Conservation (phyloP, 805 yeast species). For the Metschnikowia shivogae region DNA sequence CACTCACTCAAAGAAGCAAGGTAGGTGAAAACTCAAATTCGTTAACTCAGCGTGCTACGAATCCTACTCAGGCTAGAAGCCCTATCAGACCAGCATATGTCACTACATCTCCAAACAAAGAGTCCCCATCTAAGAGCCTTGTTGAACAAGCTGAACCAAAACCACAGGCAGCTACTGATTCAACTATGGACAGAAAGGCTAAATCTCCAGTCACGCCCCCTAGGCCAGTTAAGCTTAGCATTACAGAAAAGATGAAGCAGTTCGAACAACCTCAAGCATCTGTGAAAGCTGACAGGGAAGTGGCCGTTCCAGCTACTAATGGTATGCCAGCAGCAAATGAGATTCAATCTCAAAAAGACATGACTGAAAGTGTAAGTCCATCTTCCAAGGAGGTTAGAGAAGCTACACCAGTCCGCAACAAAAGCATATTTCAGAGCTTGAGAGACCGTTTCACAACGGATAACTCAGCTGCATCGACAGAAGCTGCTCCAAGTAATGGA, state of each 20-base stretch:
- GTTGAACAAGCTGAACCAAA: neutral
- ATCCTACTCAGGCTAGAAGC: neutral
- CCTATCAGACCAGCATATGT: neutral
- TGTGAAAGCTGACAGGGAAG: neutral
- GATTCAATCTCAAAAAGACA: neutral
- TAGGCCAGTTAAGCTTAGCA: conserved; percentile 9
- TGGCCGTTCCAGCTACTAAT: neutral
- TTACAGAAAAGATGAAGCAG: conserved; percentile 35
- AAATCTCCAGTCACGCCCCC: neutral
- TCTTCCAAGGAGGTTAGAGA: conserved; percentile 5
- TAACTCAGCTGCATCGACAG: neutral
- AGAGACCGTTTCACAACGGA: conserved; percentile 26
- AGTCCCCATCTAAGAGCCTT: neutral
- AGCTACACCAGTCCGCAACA: conserved; percentile 16
- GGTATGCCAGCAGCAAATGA: neutral
- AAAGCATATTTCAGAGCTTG: conserved; percentile 33
- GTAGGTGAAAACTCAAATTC: neutral
- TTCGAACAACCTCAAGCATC: conserved; percentile 21
- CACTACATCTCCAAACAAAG: neutral
- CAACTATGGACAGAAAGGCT: neutral
- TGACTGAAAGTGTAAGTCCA: neutral
- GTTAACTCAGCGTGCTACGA: neutral
- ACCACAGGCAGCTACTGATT: neutral
- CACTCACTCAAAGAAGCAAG: too few species aligned
- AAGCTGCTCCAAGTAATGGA: neutral